Evolutionary conservation across 225 moss, liverwort and hornwort species (phyloP), one percentile per base, ranked within the genome.

Genomic region (Antitrichia curtipendula): DNA sequence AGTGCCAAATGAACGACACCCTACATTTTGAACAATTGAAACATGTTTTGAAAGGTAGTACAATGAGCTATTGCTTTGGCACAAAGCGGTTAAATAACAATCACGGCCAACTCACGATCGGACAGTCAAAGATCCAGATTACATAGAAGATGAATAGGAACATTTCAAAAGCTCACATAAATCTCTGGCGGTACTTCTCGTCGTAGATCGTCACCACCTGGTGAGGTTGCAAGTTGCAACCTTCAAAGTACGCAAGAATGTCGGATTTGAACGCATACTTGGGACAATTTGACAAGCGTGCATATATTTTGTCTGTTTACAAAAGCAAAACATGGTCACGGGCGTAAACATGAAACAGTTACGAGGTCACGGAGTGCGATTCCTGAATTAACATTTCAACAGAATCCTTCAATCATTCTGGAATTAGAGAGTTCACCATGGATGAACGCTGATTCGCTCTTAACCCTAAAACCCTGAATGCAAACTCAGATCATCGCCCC

Each of bases 251-350:
- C 75, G 90, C 89, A 41, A 98, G 90, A 71, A 98, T 78, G 90
- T 98, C 97, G 43, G 94, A 91, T 90, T 96, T 98, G 65, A 96
- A 95, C 65, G 93, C 90, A 80, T 94, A 96, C 58, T 93, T 98
- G 19, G 97, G 96, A 66, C 91, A 91, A 92, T 96, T 96, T 58
- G 92, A 92, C 72, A 98, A 84, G 54, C 95, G 94, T 38, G 87
- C 97, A 81, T 92, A 87, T 31, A 94, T 76, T 88, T 91, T 95
- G 8, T 86, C 96, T 97, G 97, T 61, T 71, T 84, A 88, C 59
- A 82, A 71, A 58, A 89, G 34, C 82, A 75, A 64, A 57, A 72
- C 69, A 88, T 10, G 61, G 61, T 71, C 59, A 89, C 47, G 17
- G 8, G 36, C 47, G 61, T 76, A n/a, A 86, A 75, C 82, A 78